Evolutionary conservation across 129 eudicot genomes (phyloP).

Genomic region (Chrysanthemum lavandulifolium): DNA sequence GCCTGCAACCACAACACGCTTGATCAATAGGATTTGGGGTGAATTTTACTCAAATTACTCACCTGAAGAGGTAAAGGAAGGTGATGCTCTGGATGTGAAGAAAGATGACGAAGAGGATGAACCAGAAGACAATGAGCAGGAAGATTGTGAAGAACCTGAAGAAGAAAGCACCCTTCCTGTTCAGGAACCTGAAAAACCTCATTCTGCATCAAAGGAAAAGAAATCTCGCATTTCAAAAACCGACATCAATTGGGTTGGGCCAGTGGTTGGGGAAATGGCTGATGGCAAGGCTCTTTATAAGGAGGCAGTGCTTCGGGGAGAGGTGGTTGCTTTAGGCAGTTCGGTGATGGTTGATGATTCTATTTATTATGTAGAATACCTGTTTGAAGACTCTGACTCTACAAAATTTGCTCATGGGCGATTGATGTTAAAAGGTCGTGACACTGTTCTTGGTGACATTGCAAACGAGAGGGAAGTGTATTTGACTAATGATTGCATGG

Average conservation of each 20-base stretch:
- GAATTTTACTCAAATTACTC: constrained; percentile 83
- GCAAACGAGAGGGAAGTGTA: constrained; percentile 84
- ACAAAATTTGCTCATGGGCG: constrained; percentile 73
- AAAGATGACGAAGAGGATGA: constrained; percentile 64
- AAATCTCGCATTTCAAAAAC: constrained; percentile 30
- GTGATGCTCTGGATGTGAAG: constrained; percentile 40
- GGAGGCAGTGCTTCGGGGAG: constrained; percentile 52
- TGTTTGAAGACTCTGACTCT: constrained; percentile 67
- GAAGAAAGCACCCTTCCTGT: constrained; percentile 32
- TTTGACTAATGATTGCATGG: constrained; percentile 72
- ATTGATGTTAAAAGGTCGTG: constrained; percentile 65
- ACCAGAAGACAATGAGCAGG: constrained; percentile 65
- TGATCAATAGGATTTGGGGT: constrained; percentile 91
- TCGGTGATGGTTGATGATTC: constrained; percentile 59
- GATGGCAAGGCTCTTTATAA: constrained; percentile 52
- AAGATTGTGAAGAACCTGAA: constrained; percentile 50
- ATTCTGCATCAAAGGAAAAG: constrained; percentile 29
- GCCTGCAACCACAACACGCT: constrained; percentile 91
- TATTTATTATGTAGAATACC: constrained; percentile 74
- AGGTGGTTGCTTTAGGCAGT: constrained; percentile 55
- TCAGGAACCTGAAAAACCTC: constrained; percentile 27
- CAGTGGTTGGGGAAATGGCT: constrained; percentile 44
- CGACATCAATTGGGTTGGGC: constrained; percentile 69
- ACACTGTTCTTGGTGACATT: constrained; percentile 80
- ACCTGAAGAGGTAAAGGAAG: constrained; percentile 70